Percentiles rank a stretch among this genome's conserved stretches.
Evolutionary conservation across 2,329 filamentous ascomycete species (phyloP).

Genomic region (Cryphonectria parasitica): DNA sequence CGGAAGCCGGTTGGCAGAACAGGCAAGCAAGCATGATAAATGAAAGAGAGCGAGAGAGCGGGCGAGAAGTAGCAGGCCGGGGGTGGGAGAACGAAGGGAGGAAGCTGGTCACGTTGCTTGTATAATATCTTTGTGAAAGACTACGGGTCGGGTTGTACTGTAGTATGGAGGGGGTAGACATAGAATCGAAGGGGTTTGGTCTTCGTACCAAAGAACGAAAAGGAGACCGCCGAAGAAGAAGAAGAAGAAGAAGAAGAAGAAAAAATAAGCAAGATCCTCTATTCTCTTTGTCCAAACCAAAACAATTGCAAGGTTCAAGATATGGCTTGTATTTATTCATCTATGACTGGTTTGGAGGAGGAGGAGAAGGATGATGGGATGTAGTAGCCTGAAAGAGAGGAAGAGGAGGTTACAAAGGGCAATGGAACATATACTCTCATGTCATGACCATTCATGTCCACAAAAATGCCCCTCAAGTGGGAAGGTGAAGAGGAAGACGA

Average conservation of each 20-base stretch:
- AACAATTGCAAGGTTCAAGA: not conserved
- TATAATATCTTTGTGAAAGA: constrained; percentile 38
- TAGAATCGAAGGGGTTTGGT: constrained; percentile 36
- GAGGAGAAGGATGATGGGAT: not conserved
- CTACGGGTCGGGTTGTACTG: constrained; percentile 44
- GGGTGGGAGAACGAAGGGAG: constrained; percentile 6
- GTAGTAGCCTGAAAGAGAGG: not conserved
- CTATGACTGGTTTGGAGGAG: not conserved
- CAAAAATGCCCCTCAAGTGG: not conserved
- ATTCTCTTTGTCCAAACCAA: constrained; percentile 17
- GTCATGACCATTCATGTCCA: not conserved
- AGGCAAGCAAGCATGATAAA: constrained; percentile 20
- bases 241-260: constrained; percentile 4
- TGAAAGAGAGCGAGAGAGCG: constrained; percentile 2
- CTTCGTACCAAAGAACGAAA: constrained; percentile 22
- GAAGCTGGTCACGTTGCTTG: constrained; percentile 33
- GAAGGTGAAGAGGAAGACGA: not conserved
- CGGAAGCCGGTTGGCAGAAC: constrained; percentile 25
- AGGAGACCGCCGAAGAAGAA: not conserved
- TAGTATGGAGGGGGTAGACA: constrained; percentile 39
- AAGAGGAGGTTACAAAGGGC: too few relatives aligned
- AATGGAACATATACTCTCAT: not conserved
- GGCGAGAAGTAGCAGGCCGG: constrained; percentile 18
- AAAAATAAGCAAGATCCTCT: constrained; percentile 20
- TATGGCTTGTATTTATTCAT: not conserved